Evolutionary conservation across 2,329 filamentous ascomycete species (phyloP).

Genomic region (Cercospora sp.): DNA sequence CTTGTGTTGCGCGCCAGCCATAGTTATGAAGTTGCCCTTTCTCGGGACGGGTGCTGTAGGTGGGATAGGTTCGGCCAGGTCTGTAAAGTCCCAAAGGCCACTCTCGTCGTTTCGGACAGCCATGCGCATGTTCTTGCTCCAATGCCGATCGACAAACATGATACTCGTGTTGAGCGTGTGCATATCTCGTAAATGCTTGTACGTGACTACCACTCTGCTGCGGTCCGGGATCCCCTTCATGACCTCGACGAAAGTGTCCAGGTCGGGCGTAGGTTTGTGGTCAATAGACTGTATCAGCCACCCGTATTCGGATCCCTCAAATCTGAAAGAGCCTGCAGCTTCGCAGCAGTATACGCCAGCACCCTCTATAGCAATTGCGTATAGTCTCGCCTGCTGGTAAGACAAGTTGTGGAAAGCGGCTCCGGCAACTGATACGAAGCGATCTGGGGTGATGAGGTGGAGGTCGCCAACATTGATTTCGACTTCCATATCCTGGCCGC

Average conservation of each 20-base stretch:
- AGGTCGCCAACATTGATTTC: slow-evolving; percentile 84
- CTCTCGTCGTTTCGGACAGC: slow-evolving; percentile 86
- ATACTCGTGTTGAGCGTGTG: slow-evolving; percentile 94
- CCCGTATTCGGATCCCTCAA: slow-evolving; percentile 85
- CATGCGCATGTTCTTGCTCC: slow-evolving; percentile 91
- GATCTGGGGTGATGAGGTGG: slow-evolving; percentile 91
- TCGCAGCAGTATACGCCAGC: slow-evolving; percentile 90
- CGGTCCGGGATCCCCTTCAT: slow-evolving; percentile 81
- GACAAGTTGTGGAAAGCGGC: slow-evolving; percentile 95
- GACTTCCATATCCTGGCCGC: slow-evolving; percentile 82
- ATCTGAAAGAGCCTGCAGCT: slow-evolving; percentile 89
- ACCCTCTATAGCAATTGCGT: slow-evolving; percentile 79
- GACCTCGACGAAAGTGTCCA: slow-evolving; percentile 86
- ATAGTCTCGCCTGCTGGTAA: slow-evolving; percentile 95
- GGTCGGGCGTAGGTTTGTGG: slow-evolving; percentile 83
- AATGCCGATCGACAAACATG: slow-evolving; percentile 89
- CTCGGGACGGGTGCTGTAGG: slow-evolving; percentile 69
- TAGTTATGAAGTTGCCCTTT: slow-evolving; percentile 86
- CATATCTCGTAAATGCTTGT: slow-evolving; percentile 91
- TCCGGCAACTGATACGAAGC: slow-evolving; percentile 90
- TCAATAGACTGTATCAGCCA: slow-evolving; percentile 94
- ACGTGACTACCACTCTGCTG: slow-evolving; percentile 86
- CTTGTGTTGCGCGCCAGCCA: slow-evolving; percentile 83
- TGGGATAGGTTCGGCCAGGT: slow-evolving; percentile 78
- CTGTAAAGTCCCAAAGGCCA: slow-evolving; percentile 91